Conservation (phyloP, 208 protist species). For the Balamuthia mandrillaris region DNA sequence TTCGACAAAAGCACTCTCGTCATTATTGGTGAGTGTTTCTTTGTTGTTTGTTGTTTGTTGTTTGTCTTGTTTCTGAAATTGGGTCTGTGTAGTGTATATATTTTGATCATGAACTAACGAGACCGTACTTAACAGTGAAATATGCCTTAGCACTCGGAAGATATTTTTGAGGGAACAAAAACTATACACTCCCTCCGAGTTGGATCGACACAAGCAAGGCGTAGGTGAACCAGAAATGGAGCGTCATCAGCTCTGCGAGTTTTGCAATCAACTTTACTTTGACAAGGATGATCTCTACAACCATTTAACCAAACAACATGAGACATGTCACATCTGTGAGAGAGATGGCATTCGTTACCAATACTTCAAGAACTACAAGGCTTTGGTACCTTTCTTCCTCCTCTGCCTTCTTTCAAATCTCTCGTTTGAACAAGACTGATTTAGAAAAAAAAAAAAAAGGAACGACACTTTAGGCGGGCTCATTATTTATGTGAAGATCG, state of each 20-base stretch:
- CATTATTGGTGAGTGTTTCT: neutral
- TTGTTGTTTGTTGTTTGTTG: neutral
- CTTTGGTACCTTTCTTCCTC: neutral
- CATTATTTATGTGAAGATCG: constrained; percentile 20
- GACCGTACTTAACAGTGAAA: no score
- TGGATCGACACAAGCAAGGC: neutral
- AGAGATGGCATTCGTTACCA: constrained; percentile 8
- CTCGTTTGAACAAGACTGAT: neutral
- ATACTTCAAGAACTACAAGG: constrained; percentile 18
- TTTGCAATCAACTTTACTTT: neutral
- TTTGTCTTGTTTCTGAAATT: neutral
- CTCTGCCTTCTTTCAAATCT: no score
- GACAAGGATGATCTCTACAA: constrained; percentile 22
- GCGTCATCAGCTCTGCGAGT: neutral
- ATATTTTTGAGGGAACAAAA: constrained; percentile 1
- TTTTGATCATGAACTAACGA: no score
- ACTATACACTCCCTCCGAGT: neutral
- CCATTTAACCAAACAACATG: constrained; percentile 3
- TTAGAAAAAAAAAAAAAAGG: neutral
- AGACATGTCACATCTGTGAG: constrained; percentile 12
- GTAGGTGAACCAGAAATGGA: neutral
- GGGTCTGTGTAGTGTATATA: neutral
- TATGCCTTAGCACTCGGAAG: neutral
- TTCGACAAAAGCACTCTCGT: neutral
- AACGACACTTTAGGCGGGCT: neutral